Percentiles rank a stretch among this genome's conserved stretches.
Evolutionary conservation across 23 red algal species (phyloP).

Genomic region (Gracilaria caudata): DNA sequence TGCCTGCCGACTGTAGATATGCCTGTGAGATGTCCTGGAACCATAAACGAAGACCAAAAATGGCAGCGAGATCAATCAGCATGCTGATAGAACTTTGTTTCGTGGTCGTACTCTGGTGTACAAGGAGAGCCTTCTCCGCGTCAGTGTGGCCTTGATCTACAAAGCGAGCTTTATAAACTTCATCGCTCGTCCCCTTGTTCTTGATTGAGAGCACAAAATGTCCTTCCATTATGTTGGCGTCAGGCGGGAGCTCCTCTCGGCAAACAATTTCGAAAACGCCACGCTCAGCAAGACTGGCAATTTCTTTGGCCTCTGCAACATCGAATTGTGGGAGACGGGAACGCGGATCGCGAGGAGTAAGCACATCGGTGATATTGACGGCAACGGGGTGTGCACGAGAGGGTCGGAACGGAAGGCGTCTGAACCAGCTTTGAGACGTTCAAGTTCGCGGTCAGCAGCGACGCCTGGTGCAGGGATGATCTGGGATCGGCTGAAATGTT

Average conservation of each 20-base stretch:
- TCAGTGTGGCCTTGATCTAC: slow-evolving; percentile 40
- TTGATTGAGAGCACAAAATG: slow-evolving; percentile 24
- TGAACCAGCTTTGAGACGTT: neutral
- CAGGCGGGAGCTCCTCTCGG: slow-evolving; percentile 18
- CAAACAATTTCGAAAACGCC: slow-evolving; percentile 21
- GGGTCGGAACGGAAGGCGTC: neutral
- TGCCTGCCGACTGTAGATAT: slow-evolving; percentile 12
- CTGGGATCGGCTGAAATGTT: neutral
- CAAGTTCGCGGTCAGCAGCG: neutral
- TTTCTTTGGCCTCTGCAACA: slow-evolving; percentile 5
- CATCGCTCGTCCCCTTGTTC: slow-evolving; percentile 3
- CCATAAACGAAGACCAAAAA: slow-evolving; percentile 9
- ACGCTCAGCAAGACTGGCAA: neutral
- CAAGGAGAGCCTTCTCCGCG: slow-evolving; percentile 4
- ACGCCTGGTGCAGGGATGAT: neutral
- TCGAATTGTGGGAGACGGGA: neutral
- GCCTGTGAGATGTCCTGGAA: slow-evolving; percentile 23
- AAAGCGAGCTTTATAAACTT: slow-evolving; percentile 30
- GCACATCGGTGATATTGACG: slow-evolving; percentile 15
- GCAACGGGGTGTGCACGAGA: neutral
- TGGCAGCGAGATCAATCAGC: neutral
- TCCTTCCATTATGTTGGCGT: slow-evolving; percentile 9
- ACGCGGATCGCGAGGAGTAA: neutral
- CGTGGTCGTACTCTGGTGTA: slow-evolving; percentile 10
- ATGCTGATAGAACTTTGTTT: slow-evolving; percentile 26